phyloP scores from a whole-genome alignment of 2,329 filamentous ascomycete species.

The Thielaviopsis cerberus region DNA sequence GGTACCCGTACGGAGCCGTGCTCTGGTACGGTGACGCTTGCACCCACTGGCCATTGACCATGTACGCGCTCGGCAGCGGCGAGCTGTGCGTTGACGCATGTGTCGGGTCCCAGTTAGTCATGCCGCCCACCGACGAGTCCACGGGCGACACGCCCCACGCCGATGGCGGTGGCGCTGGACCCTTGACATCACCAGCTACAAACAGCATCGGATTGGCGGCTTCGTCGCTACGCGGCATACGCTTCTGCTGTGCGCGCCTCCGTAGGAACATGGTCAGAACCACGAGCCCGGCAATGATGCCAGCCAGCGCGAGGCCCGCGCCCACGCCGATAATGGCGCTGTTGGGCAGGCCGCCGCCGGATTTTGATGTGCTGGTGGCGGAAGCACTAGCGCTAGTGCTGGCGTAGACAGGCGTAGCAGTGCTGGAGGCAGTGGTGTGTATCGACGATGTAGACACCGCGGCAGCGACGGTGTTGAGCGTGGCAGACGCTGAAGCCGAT shows the following conservation, averaged over 20 bases:
- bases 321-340: constrained; percentile 24
- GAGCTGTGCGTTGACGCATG: not conserved
- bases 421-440: not conserved
- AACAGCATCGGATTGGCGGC: constrained; percentile 3
- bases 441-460: not conserved
- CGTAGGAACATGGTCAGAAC: constrained; percentile 17
- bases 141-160: not conserved
- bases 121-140: not conserved
- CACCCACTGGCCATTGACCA: constrained; percentile 7
- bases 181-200: constrained; percentile 1
- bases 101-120: constrained; percentile 2
- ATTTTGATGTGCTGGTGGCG: not conserved
- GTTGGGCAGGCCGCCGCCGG: constrained; percentile 17
- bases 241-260: constrained; percentile 15
- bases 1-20: not conserved
- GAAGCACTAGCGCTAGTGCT: not conserved
- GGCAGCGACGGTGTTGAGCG: not conserved
- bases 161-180: not conserved
- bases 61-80: constrained; percentile 2
- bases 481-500: not conserved
- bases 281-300: constrained; percentile 16
- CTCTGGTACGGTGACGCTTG: not conserved
- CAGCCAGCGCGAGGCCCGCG: constrained; percentile 19
- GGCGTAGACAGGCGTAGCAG: not conserved
- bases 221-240: not conserved